Evolutionary conservation across 75 land plant species (phyloP).

Genomic region (Ceratopteris richardii): DNA sequence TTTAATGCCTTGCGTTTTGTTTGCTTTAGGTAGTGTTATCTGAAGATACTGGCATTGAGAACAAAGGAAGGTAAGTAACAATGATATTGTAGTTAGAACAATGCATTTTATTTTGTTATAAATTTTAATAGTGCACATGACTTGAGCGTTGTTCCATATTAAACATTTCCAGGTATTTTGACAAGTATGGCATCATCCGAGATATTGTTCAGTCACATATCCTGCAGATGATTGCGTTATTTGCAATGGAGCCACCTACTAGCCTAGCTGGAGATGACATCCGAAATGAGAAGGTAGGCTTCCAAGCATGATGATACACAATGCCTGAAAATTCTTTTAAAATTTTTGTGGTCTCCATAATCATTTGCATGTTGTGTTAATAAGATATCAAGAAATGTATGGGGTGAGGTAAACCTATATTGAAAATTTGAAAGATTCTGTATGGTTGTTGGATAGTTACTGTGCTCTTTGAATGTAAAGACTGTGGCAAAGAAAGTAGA

Average conservation of each 20-base stretch:
- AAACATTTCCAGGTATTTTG: slow-evolving; percentile 53
- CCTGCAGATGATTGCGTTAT: slow-evolving; percentile 64
- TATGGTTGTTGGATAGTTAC: too few relatives aligned
- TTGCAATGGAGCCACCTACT: slow-evolving; percentile 90
- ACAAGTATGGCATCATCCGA: slow-evolving; percentile 70
- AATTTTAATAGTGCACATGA: too few relatives aligned
- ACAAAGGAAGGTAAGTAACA: slow-evolving; percentile 59
- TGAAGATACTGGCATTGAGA: slow-evolving; percentile 81
- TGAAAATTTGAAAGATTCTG: too few relatives aligned
- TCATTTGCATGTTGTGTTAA: too few relatives aligned
- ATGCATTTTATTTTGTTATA: too few relatives aligned
- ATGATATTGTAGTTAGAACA: too few relatives aligned
- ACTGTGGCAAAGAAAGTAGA: too few relatives aligned
- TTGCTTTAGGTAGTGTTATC: slow-evolving; percentile 12
- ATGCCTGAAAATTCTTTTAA: neutral
- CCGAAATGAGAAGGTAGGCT: slow-evolving; percentile 69
- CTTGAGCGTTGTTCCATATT: too few relatives aligned
- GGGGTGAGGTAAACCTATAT: too few relatives aligned
- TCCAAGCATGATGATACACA: neutral
- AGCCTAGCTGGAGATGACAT: slow-evolving; percentile 80
- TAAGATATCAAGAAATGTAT: too few relatives aligned
- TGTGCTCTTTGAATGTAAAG: too few relatives aligned
- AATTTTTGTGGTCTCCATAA: neutral
- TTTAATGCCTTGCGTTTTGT: too few relatives aligned
- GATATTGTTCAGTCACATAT: slow-evolving; percentile 90